Evolutionary conservation across 441 rosid species (phyloP).

Genomic region (Viola pubescens): DNA sequence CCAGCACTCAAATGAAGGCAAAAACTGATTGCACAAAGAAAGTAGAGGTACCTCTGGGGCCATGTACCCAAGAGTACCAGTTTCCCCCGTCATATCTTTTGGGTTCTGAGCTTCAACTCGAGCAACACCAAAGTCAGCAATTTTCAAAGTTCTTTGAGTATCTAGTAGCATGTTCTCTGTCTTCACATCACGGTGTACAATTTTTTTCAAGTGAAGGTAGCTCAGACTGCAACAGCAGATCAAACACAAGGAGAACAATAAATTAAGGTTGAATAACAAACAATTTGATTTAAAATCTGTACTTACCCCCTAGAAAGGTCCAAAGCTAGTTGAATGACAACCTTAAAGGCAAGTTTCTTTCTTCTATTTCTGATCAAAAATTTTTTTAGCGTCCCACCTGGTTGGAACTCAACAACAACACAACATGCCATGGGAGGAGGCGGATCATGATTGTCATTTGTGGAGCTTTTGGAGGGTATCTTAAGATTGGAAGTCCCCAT

Average conservation of each 20-base stretch:
- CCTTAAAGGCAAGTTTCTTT: slow-evolving; percentile 69
- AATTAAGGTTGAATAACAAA: neutral
- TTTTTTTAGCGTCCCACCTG: slow-evolving; percentile 73
- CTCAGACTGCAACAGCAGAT: slow-evolving; percentile 46
- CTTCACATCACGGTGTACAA: slow-evolving; percentile 93
- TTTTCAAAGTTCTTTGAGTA: slow-evolving; percentile 44
- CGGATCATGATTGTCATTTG: slow-evolving; percentile 18
- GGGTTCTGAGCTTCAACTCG: slow-evolving; percentile 91
- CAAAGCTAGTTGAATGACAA: slow-evolving; percentile 72
- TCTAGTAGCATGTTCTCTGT: slow-evolving; percentile 82
- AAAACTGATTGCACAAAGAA: neutral
- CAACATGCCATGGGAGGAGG: slow-evolving; percentile 74
- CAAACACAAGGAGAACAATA: slow-evolving; percentile 1
- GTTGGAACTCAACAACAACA: slow-evolving; percentile 68
- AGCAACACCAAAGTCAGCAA: slow-evolving; percentile 94
- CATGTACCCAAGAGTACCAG: slow-evolving; percentile 92
- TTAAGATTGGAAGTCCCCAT: slow-evolving; percentile 78
- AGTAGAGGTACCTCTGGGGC: slow-evolving; percentile 70
- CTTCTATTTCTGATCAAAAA: slow-evolving; percentile 51
- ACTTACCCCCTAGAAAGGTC: slow-evolving; percentile 76
- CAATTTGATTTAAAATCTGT: neutral
- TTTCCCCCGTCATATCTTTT: slow-evolving; percentile 89
- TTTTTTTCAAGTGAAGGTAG: slow-evolving; percentile 73
- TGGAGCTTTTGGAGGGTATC: slow-evolving; percentile 38
- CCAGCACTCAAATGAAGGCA: neutral